Evolutionary conservation across 331 rosid species (phyloP).

Genomic region (Acacia concinna): DNA sequence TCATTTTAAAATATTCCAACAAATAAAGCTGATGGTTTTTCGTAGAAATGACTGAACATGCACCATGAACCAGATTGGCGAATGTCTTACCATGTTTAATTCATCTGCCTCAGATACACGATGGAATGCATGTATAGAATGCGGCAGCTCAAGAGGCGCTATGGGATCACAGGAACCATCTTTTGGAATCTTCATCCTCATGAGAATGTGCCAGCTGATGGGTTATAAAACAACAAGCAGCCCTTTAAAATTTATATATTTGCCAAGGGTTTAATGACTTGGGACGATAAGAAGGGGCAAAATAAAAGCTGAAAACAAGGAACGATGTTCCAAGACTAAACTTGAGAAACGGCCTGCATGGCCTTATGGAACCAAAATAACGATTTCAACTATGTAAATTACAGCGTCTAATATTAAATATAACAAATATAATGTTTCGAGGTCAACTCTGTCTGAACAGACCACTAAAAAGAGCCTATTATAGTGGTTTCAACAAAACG

Average conservation of each 20-base stretch:
- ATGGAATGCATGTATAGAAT: slow-evolving; percentile 83
- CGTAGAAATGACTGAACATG: neutral
- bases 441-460: slow-evolving; percentile 8
- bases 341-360: neutral
- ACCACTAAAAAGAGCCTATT: neutral
- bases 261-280: neutral
- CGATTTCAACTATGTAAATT: neutral
- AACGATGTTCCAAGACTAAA: slow-evolving; percentile 12
- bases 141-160: slow-evolving; percentile 95
- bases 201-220: slow-evolving; percentile 87
- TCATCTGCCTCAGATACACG: slow-evolving; percentile 74
- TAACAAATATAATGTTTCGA: slow-evolving; percentile 14
- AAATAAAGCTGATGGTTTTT: slow-evolving; percentile 9
- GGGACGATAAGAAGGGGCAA: neutral
- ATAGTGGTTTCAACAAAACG: neutral
- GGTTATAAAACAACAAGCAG: slow-evolving; percentile 19
- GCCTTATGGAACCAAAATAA: neutral
- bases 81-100: slow-evolving; percentile 55
- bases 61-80: neutral
- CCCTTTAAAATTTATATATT: slow-evolving; percentile 15
- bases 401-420: slow-evolving; percentile 10
- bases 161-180: slow-evolving; percentile 79
- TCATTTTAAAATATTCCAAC: too few species aligned
- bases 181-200: slow-evolving; percentile 90
- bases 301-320: neutral